Evolutionary conservation across 176 grass and related monocot species (phyloP), one percentile per base, ranked within the genome.

Genomic region (Alloteropsis semialata): DNA sequence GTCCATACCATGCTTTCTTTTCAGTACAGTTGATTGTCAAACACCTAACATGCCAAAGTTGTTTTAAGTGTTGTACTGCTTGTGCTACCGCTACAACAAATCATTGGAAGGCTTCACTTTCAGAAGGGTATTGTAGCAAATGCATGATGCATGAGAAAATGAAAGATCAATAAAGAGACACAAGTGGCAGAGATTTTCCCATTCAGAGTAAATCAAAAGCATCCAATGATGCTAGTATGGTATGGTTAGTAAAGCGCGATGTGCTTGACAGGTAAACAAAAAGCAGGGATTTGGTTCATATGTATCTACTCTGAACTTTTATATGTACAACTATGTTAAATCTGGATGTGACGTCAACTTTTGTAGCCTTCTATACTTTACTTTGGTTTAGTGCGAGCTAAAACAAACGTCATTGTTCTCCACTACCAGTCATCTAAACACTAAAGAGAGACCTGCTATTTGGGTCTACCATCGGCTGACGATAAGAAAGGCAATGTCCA

Each of bases 381-480:
- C 73, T 49, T 58, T 86, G n/a, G 37, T 73, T 58, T 78, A 84
- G 73, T 90, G 58, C 48, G 88, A 69, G 29, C 76, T 70, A 86
- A 25, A 46, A 57, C 25, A 41, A 56, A 82, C 46, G 49, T 75
- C 56, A 81, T 43, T 61, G 53, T 24, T 78, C 64, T 56, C 44
- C 57, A 76, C 67, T 55, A 71, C 5, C 16, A 77, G 54, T 81
- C 64, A 56, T 77, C 45, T 24, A 53, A 77, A 78, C 64, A 42
- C 33, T 70, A 89, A 81, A 85, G 88, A 78, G 38, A 33, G 78
- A 73, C 65, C 29, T 81, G 64, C 21, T 58, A 51, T 32, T 78
- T 72, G 29, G 69, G 54, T 90, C 56, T 82, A 65, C 83, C 48
- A 65, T 53, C 67, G 19, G 65, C 30, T 54, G 39, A 69, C 24